phyloP scores from a whole-genome alignment of 2,329 filamentous ascomycete species.

The Aspergillus neoniger region DNA sequence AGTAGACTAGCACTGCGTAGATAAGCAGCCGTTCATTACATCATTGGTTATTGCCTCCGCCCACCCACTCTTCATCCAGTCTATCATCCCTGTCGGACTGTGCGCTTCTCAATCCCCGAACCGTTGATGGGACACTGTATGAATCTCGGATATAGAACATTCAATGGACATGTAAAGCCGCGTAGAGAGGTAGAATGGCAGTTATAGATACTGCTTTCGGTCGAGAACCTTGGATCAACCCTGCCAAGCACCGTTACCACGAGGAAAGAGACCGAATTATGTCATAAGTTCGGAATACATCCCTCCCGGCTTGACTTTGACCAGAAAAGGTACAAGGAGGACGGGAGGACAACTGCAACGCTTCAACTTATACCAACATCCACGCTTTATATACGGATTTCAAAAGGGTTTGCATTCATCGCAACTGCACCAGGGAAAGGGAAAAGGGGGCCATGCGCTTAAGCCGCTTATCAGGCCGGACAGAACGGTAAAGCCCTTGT shows the following conservation, averaged over 20 bases:
- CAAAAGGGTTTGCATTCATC: background rate
- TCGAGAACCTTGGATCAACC: background rate
- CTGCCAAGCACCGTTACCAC: background rate
- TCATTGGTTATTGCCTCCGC: background rate
- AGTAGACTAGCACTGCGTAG: background rate
- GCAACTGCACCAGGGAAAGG: background rate
- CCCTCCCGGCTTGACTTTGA: no score
- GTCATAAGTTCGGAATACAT: background rate
- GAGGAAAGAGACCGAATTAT: background rate
- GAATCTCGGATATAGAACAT: background rate
- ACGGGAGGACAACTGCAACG: background rate
- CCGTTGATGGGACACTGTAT: background rate
- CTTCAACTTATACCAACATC: background rate
- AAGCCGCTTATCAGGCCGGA: background rate
- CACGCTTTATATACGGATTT: no score
- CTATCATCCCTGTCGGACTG: background rate
- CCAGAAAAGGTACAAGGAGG: background rate
- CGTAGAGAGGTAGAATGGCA: background rate
- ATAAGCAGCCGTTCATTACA: slow-evolving; percentile 1
- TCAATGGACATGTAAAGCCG: no score
- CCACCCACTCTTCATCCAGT: background rate
- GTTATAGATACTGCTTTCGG: background rate
- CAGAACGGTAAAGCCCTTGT: slow-evolving; percentile 3
- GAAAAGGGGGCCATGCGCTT: background rate
- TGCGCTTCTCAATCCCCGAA: background rate